Base-by-base conservation (phyloP, 495 filamentous ascomycete genomes). In the Aspergillus conjunctus region DNA sequence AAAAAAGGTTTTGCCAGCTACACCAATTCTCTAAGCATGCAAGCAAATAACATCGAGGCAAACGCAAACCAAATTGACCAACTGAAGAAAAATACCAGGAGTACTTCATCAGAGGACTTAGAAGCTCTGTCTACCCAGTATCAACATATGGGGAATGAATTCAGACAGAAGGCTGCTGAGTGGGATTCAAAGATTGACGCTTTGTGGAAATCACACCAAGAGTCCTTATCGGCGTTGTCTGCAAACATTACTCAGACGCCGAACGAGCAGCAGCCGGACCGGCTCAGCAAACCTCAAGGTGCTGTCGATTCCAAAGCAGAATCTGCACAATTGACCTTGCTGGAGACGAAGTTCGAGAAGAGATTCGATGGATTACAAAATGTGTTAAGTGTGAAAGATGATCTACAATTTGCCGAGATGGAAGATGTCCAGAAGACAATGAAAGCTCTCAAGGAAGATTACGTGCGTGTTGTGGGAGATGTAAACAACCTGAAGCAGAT, bases 351-450 rank as follows among this genome's bases (percentile, higher is more conserved):
- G 12, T 41, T 41, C 15, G 37, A 41, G 11, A 9, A n/a, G n/a
- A 22, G 48, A 33, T 1, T 66, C 14, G 50, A 63, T 0, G 21
- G 64, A 9, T 48, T 69, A 14, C 11, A 43, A 26, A 17, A 51
- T 7, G 51, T 69, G 3, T 63, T 65, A 45, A 58, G 44, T 6
- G 59, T 62, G 32, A 70, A 67, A 54, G 67, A 72, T 55, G 67
- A 68, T 21, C 30, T 68, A 0, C 41, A 50, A 2, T 59, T 63
- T 11, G 60, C 62, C 1, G 49, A 63, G n/a, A 30, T 66, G 33
- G 65, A 67, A 18, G 55, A 64, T 1, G 7, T 67, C 4, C 61
- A 62, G 20, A 56, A 43, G 17, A 30, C 21, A 11, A n/a, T 67
- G 30, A 57, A 45, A 18, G 32, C 10, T 3, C 14, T 63, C 20